phyloP scores from a whole-genome alignment of 2,329 filamentous ascomycete genomes.

The Neofusicoccum sp. region DNA sequence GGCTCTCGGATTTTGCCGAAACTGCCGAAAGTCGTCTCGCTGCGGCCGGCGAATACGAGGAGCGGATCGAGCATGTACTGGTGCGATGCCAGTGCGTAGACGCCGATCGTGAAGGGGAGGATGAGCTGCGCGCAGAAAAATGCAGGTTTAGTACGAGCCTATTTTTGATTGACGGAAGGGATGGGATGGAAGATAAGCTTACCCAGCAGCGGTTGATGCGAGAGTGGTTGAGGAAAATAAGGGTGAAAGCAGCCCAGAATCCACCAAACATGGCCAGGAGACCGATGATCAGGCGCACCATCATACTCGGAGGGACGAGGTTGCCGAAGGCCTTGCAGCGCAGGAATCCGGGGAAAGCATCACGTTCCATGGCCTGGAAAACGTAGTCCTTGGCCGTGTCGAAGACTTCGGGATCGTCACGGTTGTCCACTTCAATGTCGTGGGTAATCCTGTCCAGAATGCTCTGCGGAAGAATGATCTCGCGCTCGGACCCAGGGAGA shows the following conservation, averaged over 20 bases:
- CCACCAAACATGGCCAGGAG: constrained; percentile 83
- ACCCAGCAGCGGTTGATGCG: constrained; percentile 80
- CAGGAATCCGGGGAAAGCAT: constrained; percentile 97
- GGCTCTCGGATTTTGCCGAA: constrained; percentile 86
- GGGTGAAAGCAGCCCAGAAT: constrained; percentile 90
- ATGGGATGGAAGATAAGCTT: constrained; percentile 40
- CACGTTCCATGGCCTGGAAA: constrained; percentile 98
- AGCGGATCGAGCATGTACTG: constrained; percentile 94
- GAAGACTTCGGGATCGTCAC: constrained; percentile 96
- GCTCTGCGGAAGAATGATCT: constrained; percentile 86
- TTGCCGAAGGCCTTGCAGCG: constrained; percentile 94
- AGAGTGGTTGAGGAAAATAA: constrained; percentile 83
- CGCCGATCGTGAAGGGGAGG: constrained; percentile 84
- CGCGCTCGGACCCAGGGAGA: constrained; percentile 89
- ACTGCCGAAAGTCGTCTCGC: constrained; percentile 94
- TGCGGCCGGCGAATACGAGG: constrained; percentile 82
- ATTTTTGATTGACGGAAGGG: constrained; percentile 23
- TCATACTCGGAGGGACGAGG: constrained; percentile 84
- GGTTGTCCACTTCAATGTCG: constrained; percentile 83
- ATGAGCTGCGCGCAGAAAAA: constrained; percentile 57
- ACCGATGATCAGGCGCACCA: constrained; percentile 81
- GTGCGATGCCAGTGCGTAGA: constrained; percentile 86
- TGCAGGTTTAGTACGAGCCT: constrained; percentile 30
- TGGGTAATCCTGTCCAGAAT: constrained; percentile 84
- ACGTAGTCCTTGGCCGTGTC: constrained; percentile 98